Base-by-base conservation (phyloP, 495 filamentous ascomycete species). In the Aspergillus kassunensis region DNA sequence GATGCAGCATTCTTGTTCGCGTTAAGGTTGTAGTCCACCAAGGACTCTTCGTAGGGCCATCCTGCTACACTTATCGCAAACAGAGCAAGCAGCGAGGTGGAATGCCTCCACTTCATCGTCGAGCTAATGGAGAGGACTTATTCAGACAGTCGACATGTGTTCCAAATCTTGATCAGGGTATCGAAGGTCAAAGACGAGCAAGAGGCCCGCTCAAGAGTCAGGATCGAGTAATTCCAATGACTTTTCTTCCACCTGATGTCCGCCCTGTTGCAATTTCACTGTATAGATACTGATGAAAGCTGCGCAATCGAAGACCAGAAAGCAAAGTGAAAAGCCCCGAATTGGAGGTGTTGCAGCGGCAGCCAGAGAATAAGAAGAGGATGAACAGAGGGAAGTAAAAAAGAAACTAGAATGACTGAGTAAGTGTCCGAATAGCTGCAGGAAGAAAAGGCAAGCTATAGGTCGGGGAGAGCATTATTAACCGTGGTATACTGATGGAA, bases 21-120 rank as follows among this genome's bases (percentile, higher is more conserved):
- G 58, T 88, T 88, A 50, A 88, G 68, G 43, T 86, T 87, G 63
- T 76, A 85, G 18, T 69, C 65, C 35, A 69, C 64, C 40, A 84
- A 63, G 8, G 69, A 55, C 25, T 79, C 69, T 44, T 83, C 78
- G 57, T 80, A 87, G 33, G 72, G 73, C 62, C 84, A 81, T 44
- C 72, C 72, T 49, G 44, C 30, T 39, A 59, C 62, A n/a, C 62
- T 48, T 19, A 42, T 43, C 47, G 61, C 53, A 12, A 71, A 57
- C 20, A 72, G 50, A n/a, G 58, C 58, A 52, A 70, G 52, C 41
- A 69, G 37, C 10, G 53, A 49, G 45, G 58, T 53, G 41, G 55
- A 47, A 47, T 47, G 55, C 49, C 50, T 58, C 70, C 63, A 74
- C 64, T 67, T 57, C 70, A 73, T 73, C 29, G 34, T 65, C 37